Conservation (phyloP, 2,329 filamentous ascomycete genomes). For the Sclerotinia minor region DNA sequence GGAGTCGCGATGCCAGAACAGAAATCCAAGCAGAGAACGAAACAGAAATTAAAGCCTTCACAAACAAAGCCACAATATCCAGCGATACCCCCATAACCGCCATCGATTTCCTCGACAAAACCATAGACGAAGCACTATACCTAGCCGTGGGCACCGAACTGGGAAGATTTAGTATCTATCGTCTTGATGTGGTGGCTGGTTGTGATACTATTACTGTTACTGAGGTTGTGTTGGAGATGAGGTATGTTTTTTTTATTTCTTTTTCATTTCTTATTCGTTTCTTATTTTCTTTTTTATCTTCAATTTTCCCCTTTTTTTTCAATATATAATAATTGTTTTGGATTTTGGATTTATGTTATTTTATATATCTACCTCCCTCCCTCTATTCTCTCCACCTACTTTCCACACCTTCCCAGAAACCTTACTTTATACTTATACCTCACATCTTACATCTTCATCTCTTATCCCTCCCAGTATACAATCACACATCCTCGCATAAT, state of each 20-base stretch:
- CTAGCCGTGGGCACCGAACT: conserved; percentile 61
- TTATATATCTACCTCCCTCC: too few species aligned
- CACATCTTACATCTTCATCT: too few species aligned
- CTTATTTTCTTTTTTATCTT: too few species aligned
- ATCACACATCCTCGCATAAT: too few species aligned
- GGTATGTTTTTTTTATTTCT: conserved; percentile 7
- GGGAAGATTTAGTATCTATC: conserved; percentile 38
- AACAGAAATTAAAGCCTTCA: conserved; percentile 17
- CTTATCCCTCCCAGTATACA: too few species aligned
- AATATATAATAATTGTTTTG: too few species aligned
- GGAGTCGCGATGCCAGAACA: conserved; percentile 45
- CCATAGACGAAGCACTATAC: conserved; percentile 40
- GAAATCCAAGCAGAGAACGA: background rate
- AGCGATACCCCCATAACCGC: conserved; percentile 66
- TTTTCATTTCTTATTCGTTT: too few species aligned
- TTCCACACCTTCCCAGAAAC: too few species aligned
- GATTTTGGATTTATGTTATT: too few species aligned
- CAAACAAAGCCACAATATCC: conserved; percentile 49
- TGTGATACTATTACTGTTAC: conserved; percentile 27
- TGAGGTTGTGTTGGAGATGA: conserved; percentile 25
- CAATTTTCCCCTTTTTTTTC: background rate
- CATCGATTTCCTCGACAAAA: conserved; percentile 60
- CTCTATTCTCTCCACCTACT: too few species aligned
- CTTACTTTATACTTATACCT: too few species aligned
- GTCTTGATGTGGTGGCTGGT: background rate